Evolutionary conservation across 2,329 filamentous ascomycete genomes (phyloP), one percentile per base, ranked within the genome.

Genomic region (Aspergillus sp.): DNA sequence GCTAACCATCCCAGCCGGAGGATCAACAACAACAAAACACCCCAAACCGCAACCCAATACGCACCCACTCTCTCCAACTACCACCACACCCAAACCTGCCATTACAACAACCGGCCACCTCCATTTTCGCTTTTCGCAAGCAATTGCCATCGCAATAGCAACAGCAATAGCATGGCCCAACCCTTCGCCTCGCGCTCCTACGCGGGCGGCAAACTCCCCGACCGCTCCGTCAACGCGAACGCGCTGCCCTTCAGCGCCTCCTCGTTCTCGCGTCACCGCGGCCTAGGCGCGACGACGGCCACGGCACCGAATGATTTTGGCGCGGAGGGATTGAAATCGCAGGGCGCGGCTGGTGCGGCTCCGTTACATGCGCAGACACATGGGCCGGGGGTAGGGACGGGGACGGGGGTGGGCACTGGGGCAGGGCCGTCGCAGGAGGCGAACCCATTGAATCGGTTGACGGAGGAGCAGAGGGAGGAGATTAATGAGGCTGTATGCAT

Each of bases 381-480:
- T 60, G 25, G 25, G 25, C 25, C 25, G 3, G 25, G 25, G 4
- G 9, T 9, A 9, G 25, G 25, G 25, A 10, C 10, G 10, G 25
- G 25, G 25, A 12, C 25, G 25, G 10, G 25, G 2, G 10, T 12
- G 3, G 25, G 25, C 4, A n/a, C 33, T 17, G 33, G 33, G n/a
- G 33, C n/a, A n/a, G 69, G 57, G 55, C 72, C 64, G 65, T 72
- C 61, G 64, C 73, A 64, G 62, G 71, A 63, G 66, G 68, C 60
- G 56, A 80, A 66, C 65, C 71, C 72, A 32, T 61, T 83, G 43
- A 77, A 74, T 44, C 70, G 76, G 39, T 68, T 97, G 57, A 85
- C 83, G 17, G 90, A 96, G 62, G 90, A 96, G 70, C 90, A 96
- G 67, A 80, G 86, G 56, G 88, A 94, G 62, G 90, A 96, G 69